These are phyloP conservation scores for Pinus tabuliformis DNA, from an alignment of 75 land plant species.

Conservation along the genomic window DNA sequence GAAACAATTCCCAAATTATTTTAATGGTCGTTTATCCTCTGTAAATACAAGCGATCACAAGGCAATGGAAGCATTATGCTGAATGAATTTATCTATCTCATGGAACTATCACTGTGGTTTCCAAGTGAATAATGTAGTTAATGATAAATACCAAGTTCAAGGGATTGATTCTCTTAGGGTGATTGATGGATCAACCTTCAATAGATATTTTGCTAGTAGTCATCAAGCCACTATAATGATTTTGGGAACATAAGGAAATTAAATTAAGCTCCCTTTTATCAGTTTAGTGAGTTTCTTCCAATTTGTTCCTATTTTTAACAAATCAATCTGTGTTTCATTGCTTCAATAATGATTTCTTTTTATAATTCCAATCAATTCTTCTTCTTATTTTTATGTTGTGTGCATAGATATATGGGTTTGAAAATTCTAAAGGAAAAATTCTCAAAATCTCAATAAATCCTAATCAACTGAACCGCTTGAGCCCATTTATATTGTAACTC, in stretches of 20 bases:
- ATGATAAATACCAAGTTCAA: slow-evolving; percentile 43
- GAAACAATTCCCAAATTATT: too few relatives aligned
- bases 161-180: slow-evolving; percentile 56
- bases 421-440: too few relatives aligned
- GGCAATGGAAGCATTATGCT: slow-evolving; percentile 61
- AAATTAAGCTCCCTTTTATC: background rate
- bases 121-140: slow-evolving; percentile 69
- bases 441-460: background rate
- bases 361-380: too few relatives aligned
- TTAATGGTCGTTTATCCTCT: slow-evolving; percentile 13
- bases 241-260: slow-evolving; percentile 53
- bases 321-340: background rate
- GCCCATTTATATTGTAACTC: too few relatives aligned
- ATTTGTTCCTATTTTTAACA: background rate
- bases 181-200: slow-evolving; percentile 58
- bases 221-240: slow-evolving; percentile 83
- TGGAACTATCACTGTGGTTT: slow-evolving; percentile 91
- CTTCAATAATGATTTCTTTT: background rate
- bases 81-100: slow-evolving; percentile 65
- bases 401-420: too few relatives aligned
- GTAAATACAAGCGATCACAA: slow-evolving; percentile 31
- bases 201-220: slow-evolving; percentile 62
- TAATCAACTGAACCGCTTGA: too few relatives aligned
- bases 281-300: background rate
- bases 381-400: too few relatives aligned